These are phyloP conservation scores for Pichia thaimueangensis DNA, from an alignment of 805 yeast genomes.

Conservation along the genomic window DNA sequence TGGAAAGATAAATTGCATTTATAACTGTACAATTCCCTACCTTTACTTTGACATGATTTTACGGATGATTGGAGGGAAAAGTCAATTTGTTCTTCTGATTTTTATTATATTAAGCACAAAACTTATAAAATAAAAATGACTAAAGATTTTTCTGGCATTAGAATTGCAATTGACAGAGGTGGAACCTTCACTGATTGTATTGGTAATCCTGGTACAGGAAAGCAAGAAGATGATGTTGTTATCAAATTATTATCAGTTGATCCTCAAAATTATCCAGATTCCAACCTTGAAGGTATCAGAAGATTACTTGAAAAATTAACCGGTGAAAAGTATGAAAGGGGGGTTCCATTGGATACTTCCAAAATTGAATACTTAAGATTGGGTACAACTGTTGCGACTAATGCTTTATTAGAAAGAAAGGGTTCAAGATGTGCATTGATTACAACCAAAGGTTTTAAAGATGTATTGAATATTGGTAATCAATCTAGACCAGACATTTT, in stretches of 20 bases:
- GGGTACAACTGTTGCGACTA: conserved; percentile 96
- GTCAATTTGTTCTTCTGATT: no score
- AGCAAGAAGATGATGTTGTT: conserved; percentile 51
- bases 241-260: conserved; percentile 84
- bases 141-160: background rate
- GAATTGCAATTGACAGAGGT: conserved; percentile 40
- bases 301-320: conserved; percentile 60
- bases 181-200: conserved; percentile 88
- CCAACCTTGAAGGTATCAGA: conserved; percentile 89
- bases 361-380: conserved; percentile 65
- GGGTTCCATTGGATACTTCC: conserved; percentile 53
- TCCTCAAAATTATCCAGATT: conserved; percentile 81
- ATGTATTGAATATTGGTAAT: conserved; percentile 77
- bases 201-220: conserved; percentile 43
- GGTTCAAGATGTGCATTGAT: conserved; percentile 84
- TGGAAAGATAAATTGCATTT: no score
- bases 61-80: no score
- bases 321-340: conserved; percentile 38
- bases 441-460: conserved; percentile 85
- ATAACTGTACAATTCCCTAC: no score
- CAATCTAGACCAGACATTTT: conserved; percentile 89
- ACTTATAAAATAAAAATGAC: background rate
- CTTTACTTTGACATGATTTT: no score
- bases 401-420: conserved; percentile 86
- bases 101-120: no score